Evolutionary conservation across 139 green algal species (phyloP), one percentile per base, ranked within the genome.

Genomic region (Volvox africanus): DNA sequence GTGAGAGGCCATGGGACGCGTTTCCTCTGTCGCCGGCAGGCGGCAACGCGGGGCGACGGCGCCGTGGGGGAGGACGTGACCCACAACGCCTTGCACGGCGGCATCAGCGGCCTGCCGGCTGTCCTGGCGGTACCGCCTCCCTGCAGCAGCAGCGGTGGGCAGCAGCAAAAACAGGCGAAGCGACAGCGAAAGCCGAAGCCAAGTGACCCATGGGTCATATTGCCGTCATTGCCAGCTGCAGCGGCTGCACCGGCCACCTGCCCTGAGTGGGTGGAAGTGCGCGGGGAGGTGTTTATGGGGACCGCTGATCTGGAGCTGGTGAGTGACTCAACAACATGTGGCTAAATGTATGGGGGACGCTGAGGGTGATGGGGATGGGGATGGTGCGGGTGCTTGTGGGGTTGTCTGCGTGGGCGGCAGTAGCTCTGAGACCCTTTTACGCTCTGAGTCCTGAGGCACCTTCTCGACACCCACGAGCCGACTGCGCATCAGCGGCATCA

Each of bases 211-310:
- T 73, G 65, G 65, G 21, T 30, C 21, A 28, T 12, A 21, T 37
- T 2, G 55, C 68, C 11, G 36, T 73, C 65, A 28, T 73, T 37
- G 44, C 18, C 61, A 62, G 36, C 36, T 5, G 12, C 68, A 16
- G 14, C 84, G 1, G 2, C 37, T 6, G 11, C 83, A 24, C 2
- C 67, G 17, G 24, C 68, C 21, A 18, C 68, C 1, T 26, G 19
- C 19, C 86, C 55, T 22, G 1, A 61, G 0, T 73, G 68, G 75
- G 33, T 96, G 61, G 93, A 96, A 80, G 94, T 96, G 2, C 76
- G 95, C 5, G 95, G 95, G 1, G 95, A 96, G 88, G 90, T 95
- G 21, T 96, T 91, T 92, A 92, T 96, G 62, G 87, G 77, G 0
- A 67, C 79, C 1, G 78, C 65, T 0, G 94, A 94, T 88, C 93